These are phyloP conservation scores for Oropetium thomaeum DNA, from an alignment of 176 grass and related monocot genomes.

Conservation along the genomic window DNA sequence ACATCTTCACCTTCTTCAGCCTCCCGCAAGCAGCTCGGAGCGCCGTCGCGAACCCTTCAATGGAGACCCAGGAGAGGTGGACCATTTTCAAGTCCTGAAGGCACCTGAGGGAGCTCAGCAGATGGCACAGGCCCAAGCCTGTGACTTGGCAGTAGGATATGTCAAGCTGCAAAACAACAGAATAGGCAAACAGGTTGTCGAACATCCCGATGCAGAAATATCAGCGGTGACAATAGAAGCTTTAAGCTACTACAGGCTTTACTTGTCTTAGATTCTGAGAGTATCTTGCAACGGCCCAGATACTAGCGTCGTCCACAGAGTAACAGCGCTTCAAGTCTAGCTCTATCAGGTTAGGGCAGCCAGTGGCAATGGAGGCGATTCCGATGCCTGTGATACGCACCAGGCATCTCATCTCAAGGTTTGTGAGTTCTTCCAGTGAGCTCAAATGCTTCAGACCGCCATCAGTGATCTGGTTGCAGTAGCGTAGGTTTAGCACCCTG, in stretches of 20 bases:
- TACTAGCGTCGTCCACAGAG: slow-evolving; percentile 56
- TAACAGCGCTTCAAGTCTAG: slow-evolving; percentile 77
- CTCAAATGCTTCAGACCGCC: slow-evolving; percentile 53
- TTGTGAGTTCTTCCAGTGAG: slow-evolving; percentile 50
- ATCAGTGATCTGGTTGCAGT: slow-evolving; percentile 66
- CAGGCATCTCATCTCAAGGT: slow-evolving; percentile 62
- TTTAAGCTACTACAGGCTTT: neutral
- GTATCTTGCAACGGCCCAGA: slow-evolving; percentile 65
- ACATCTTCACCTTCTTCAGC: slow-evolving; percentile 81
- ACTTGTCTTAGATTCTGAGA: slow-evolving; percentile 82
- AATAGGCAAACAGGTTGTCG: neutral
- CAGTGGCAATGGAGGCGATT: slow-evolving; percentile 49
- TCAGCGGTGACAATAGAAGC: neutral
- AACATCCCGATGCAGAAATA: neutral
- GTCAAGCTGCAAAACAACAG: slow-evolving; percentile 43
- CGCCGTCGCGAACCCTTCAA: slow-evolving; percentile 63
- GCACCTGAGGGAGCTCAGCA: slow-evolving; percentile 61
- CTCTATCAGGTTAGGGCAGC: slow-evolving; percentile 52
- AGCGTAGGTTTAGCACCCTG: slow-evolving; percentile 64
- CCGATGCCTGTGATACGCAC: slow-evolving; percentile 55
- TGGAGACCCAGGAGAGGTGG: slow-evolving; percentile 60
- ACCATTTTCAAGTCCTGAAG: slow-evolving; percentile 81
- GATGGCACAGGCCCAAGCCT: slow-evolving; percentile 54
- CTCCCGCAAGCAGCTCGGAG: slow-evolving; percentile 42
- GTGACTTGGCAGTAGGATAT: slow-evolving; percentile 78